phyloP scores from a whole-genome alignment of 1,139 yeast genomes.

The Saccharomyces hybrid region DNA sequence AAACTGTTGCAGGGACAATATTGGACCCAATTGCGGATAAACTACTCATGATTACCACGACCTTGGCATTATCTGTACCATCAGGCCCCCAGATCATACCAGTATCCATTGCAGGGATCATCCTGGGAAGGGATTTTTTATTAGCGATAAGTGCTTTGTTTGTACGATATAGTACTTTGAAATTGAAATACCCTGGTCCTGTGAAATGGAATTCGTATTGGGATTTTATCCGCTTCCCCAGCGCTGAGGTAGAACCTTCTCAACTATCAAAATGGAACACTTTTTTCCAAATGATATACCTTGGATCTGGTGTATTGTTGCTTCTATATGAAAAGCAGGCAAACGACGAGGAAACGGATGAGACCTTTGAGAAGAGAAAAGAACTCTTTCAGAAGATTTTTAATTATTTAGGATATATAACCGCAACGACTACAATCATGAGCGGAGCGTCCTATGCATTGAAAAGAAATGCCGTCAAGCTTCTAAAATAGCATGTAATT shows the following conservation, averaged over 20 bases:
- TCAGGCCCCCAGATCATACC: constrained; percentile 55
- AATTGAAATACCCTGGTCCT: constrained; percentile 47
- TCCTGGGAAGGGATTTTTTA: constrained; percentile 78
- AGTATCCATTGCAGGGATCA: constrained; percentile 56
- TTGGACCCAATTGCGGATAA: constrained; percentile 96
- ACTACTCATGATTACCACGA: constrained; percentile 77
- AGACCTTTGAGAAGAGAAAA: constrained; percentile 13
- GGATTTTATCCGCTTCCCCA: constrained; percentile 65
- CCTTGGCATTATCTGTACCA: constrained; percentile 59
- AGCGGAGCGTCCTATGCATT: constrained; percentile 76
- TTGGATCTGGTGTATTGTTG: constrained; percentile 66
- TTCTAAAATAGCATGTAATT: constrained; percentile 24
- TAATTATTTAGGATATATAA: constrained; percentile 46
- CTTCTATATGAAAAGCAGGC: constrained; percentile 11
- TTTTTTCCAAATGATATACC: constrained; percentile 82
- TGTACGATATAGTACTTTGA: constrained; percentile 66
- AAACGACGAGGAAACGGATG: constrained; percentile 5
- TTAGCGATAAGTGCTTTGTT: constrained; percentile 71
- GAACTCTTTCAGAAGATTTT: constrained; percentile 11
- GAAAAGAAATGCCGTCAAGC: constrained; percentile 58
- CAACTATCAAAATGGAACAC: constrained; percentile 82
- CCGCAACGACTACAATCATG: constrained; percentile 67
- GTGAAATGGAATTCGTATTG: constrained; percentile 58
- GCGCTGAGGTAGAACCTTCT: constrained; percentile 86
- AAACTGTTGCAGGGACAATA: constrained; percentile 81